These are phyloP conservation scores for Garcia nutans DNA, from an alignment of 345 rosid genomes.

Conservation along the genomic window DNA sequence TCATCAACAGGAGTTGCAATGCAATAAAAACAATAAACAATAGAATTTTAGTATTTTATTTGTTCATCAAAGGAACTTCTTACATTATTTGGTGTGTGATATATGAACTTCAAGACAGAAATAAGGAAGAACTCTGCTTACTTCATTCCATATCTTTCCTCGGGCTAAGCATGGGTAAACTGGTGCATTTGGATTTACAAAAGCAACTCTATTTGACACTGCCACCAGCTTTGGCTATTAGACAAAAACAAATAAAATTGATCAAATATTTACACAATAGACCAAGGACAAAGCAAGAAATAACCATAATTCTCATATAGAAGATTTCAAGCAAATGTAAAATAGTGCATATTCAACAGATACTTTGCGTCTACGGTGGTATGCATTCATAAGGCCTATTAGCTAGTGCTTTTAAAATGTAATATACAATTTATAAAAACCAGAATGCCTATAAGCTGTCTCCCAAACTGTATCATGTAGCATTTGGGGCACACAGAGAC, in stretches of 20 bases:
- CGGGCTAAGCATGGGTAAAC: conserved; percentile 69
- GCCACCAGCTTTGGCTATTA: conserved; percentile 68
- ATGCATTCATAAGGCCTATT: background rate
- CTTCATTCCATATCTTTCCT: conserved; percentile 72
- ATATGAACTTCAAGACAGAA: conserved; percentile 4
- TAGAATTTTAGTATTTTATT: background rate
- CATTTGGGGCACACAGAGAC: background rate
- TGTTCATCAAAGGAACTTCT: background rate
- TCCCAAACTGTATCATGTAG: background rate
- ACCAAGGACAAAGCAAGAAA: background rate
- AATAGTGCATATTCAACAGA: background rate
- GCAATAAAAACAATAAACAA: no score
- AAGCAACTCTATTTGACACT: conserved; percentile 53
- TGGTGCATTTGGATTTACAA: conserved; percentile 64
- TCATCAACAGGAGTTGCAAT: background rate
- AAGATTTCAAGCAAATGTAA: background rate
- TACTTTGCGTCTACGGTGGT: background rate
- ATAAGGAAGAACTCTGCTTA: conserved; percentile 28
- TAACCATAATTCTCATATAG: background rate
- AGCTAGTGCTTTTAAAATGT: background rate
- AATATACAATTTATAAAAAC: background rate
- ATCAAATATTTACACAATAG: background rate
- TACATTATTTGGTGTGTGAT: background rate
- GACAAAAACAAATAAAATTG: conserved; percentile 2
- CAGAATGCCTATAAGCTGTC: background rate